Base-by-base conservation (phyloP, 2,329 filamentous ascomycete genomes). In the Fusarium chaquense region DNA sequence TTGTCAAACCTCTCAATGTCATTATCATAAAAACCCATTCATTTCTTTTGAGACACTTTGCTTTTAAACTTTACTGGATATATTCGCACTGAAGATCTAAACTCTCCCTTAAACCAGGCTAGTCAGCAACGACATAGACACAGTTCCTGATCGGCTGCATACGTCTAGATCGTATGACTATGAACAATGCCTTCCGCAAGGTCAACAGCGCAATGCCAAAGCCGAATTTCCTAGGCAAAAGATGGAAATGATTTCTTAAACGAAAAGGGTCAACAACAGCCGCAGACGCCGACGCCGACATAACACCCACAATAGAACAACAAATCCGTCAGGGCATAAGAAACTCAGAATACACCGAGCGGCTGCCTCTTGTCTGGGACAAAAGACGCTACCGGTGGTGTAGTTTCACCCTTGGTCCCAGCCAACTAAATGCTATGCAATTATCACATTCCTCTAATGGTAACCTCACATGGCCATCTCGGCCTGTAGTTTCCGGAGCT, bases 401-500 rank as follows among this genome's bases (percentile, higher is more conserved):
- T 36, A 43, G 49, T 55, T 60, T 50, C 40, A 40, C 68, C 54
- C 57, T 61, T 46, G 24, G 55, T 68, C 52, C 57, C 61, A 53
- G 56, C 57, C 66, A 70, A 72, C 62, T 65, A 66, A 66, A 71
- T 73, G 67, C 70, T 74, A 75, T 75, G 71, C 69, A 72, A 60
- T 58, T 63, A 58, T 65, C 45, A 62, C 58, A 43, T 52, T 51
- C 38, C 56, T 67, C 55, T 62, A 54, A 40, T 44, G 20, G 41
- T 51, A 44, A 22, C 45, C 60, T 85, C 77, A 97, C 91, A 98
- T 97, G 71, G 94, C 94, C 95, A 98, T 98, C 82, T 98, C 95
- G 36, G 93, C 94, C 79, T 97, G 94, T 73, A 99, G 82, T 83
- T 96, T 98, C 81, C 91, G 89, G 77, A 98, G 85, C 83, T 98